A percentile compares a stretch with the other conserved stretches of the same genome.
These are phyloP conservation scores for Starmerella apicola DNA, from an alignment of 805 yeast genomes.

Conservation along the genomic window DNA sequence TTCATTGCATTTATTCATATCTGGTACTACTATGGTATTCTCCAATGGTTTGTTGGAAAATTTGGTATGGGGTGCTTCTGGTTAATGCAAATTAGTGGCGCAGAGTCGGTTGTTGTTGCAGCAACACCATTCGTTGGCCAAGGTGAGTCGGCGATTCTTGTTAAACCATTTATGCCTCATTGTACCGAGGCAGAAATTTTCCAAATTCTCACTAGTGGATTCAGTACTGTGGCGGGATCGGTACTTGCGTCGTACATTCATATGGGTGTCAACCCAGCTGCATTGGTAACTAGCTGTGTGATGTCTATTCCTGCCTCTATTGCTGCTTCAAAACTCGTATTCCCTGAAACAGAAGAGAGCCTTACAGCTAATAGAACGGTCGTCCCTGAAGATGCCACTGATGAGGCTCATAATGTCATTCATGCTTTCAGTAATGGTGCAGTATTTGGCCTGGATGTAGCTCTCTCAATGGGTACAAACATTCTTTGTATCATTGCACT, in stretches of 20 bases:
- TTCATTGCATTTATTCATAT: slow-evolving; percentile 54
- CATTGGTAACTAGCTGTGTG: slow-evolving; percentile 52
- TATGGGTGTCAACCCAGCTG: slow-evolving; percentile 49
- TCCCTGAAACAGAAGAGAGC: slow-evolving; percentile 47
- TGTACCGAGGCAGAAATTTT: slow-evolving; percentile 50
- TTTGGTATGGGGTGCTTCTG: slow-evolving; percentile 48
- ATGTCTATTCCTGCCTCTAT: slow-evolving; percentile 57
- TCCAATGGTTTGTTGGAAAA: slow-evolving; percentile 49
- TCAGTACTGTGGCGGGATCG: slow-evolving; percentile 53
- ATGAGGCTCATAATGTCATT: slow-evolving; percentile 38
- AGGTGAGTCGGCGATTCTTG: slow-evolving; percentile 52
- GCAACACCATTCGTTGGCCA: slow-evolving; percentile 57
- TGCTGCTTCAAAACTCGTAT: slow-evolving; percentile 47
- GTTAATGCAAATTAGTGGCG: slow-evolving; percentile 47
- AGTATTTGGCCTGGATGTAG: slow-evolving; percentile 43
- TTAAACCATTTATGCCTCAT: slow-evolving; percentile 47
- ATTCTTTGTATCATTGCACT: slow-evolving; percentile 50
- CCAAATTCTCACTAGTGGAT: slow-evolving; percentile 50
- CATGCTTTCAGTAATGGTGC: slow-evolving; percentile 54
- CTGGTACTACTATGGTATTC: slow-evolving; percentile 45
- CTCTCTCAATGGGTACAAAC: slow-evolving; percentile 45
- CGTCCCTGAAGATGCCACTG: slow-evolving; percentile 35
- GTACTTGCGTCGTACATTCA: slow-evolving; percentile 52
- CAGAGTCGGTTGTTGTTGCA: slow-evolving; percentile 54
- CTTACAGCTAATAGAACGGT: slow-evolving; percentile 38